A percentile compares a stretch with the other conserved stretches of the same genome.
These are phyloP conservation scores for Noccaea caerulescens DNA, from an alignment of 345 rosid species.

Conservation along the genomic window DNA sequence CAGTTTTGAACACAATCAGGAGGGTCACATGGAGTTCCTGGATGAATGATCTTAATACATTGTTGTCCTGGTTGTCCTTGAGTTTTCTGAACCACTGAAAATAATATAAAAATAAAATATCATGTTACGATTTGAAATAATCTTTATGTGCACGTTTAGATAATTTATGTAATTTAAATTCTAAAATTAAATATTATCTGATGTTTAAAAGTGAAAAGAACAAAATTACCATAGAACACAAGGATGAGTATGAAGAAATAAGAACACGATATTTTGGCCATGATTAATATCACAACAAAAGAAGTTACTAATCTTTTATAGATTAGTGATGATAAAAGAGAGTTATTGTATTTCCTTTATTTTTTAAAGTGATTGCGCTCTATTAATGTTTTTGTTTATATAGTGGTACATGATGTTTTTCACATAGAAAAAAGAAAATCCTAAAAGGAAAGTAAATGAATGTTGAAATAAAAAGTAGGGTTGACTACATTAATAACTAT, in stretches of 20 bases:
- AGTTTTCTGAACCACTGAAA: neutral
- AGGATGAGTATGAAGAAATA: conserved; percentile 14
- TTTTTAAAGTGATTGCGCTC: too few relatives aligned
- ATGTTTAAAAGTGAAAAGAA: neutral
- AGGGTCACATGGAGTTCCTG: neutral
- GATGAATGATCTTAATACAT: neutral
- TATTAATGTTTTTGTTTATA: neutral
- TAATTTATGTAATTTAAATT: neutral
- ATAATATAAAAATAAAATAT: neutral
- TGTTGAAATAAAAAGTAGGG: too few relatives aligned
- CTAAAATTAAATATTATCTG: neutral
- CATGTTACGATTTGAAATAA: neutral
- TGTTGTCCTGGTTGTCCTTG: neutral
- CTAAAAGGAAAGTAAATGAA: too few relatives aligned
- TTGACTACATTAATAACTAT: too few relatives aligned
- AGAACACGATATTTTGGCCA: conserved; percentile 29
- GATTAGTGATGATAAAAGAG: neutral
- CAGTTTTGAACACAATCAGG: conserved; percentile 12
- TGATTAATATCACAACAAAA: conserved; percentile 14
- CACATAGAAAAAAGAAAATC: too few relatives aligned
- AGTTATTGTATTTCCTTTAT: neutral
- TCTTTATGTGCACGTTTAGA: neutral
- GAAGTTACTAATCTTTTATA: neutral
- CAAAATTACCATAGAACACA: conserved; percentile 25
- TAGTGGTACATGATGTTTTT: neutral